These are phyloP conservation scores for Lentinula sp. DNA, from an alignment of 768 basidiomycete species.

Conservation along the genomic window DNA sequence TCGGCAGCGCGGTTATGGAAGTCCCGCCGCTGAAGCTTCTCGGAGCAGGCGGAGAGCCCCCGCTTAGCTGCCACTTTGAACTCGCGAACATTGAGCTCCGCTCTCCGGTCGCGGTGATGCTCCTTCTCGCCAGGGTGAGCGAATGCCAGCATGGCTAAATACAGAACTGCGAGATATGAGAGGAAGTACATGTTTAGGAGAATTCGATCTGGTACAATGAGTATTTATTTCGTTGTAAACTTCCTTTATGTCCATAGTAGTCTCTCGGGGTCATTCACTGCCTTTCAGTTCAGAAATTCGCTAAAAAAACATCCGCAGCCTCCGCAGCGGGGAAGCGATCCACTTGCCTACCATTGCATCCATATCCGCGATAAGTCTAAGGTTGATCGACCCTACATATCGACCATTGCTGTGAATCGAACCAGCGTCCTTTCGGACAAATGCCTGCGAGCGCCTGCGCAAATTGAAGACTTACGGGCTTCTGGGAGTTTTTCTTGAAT, in stretches of 20 bases:
- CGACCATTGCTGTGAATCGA: neutral
- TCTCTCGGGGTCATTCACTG: too few species aligned
- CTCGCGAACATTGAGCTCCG: neutral
- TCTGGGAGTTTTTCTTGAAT: too few species aligned
- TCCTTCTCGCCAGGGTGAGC: neutral
- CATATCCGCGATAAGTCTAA: too few species aligned
- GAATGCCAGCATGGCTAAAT: neutral
- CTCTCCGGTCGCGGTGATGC: neutral
- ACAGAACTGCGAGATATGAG: neutral
- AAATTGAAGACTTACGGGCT: neutral
- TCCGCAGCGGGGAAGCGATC: neutral
- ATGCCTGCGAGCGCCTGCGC: neutral
- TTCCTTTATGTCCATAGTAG: too few species aligned
- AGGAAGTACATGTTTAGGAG: neutral
- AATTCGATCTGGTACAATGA: too few species aligned
- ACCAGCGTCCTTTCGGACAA: neutral
- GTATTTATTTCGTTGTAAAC: too few species aligned
- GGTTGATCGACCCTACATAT: neutral
- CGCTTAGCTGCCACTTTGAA: neutral
- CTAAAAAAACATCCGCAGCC: neutral
- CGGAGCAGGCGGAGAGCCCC: neutral
- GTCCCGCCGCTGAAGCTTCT: neutral
- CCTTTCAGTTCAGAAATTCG: neutral
- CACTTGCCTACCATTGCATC: neutral
- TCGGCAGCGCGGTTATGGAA: neutral